A percentile compares a stretch with the other conserved stretches of the same genome.
These are phyloP conservation scores for Scedosporium minutisporum DNA, from an alignment of 2,329 filamentous ascomycete species.

Conservation along the genomic window DNA sequence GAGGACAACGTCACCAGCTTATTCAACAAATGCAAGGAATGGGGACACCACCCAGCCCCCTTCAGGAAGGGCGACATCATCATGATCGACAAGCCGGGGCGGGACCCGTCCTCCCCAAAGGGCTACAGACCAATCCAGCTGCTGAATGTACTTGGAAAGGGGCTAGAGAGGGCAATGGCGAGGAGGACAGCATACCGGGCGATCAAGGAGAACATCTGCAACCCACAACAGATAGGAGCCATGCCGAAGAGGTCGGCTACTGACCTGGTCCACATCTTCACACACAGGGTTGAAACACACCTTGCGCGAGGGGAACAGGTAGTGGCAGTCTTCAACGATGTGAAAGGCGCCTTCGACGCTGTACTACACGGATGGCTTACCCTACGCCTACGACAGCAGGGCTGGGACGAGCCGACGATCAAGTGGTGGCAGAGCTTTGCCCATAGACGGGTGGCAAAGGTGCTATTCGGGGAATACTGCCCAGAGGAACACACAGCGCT, in stretches of 20 bases:
- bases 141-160: not conserved
- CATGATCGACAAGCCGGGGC: not conserved
- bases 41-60: not conserved
- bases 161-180: not conserved
- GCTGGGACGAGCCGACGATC: slow-evolving; percentile 2
- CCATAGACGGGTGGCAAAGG: not conserved
- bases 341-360: slow-evolving; percentile 7
- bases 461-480: not conserved
- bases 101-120: not conserved
- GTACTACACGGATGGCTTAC: slow-evolving; percentile 5
- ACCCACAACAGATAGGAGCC: not conserved
- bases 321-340: slow-evolving; percentile 4
- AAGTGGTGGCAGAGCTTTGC: slow-evolving; percentile 5
- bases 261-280: not conserved
- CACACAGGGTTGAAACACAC: not conserved
- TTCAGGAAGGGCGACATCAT: not conserved
- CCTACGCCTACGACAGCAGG: slow-evolving; percentile 2
- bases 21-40: not conserved
- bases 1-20: not conserved
- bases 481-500: not conserved
- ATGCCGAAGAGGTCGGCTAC: not conserved
- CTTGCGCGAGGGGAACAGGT: not conserved
- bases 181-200: not conserved
- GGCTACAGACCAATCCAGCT: not conserved
- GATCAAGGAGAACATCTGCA: not conserved